Conservation (phyloP, 352 stramenopile genomes). For the Phytophthora hybrid region DNA sequence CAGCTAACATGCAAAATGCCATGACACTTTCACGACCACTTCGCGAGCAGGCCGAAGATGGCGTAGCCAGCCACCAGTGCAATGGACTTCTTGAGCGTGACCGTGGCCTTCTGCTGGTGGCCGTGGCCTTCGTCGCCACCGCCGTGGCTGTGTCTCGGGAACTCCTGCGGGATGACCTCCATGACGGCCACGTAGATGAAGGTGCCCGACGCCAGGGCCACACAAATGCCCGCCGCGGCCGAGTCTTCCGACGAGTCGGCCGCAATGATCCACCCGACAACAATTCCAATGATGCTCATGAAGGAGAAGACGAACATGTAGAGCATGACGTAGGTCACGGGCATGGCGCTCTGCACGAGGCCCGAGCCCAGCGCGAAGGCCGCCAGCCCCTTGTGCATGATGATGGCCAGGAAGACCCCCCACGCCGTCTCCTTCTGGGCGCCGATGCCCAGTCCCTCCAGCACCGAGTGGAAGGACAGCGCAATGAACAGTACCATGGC, state of each 20-base stretch:
- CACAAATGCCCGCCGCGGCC: conserved; percentile 57
- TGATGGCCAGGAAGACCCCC: conserved; percentile 80
- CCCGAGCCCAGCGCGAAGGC: conserved; percentile 77
- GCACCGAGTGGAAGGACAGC: conserved; percentile 84
- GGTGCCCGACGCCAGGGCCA: conserved; percentile 78
- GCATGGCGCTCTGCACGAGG: conserved; percentile 70
- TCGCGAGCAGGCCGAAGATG: conserved; percentile 80
- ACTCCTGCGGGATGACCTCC: conserved; percentile 88
- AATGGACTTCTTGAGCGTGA: conserved; percentile 52
- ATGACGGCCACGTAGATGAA: conserved; percentile 91
- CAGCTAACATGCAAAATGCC: background rate
- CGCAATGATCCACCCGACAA: conserved; percentile 65
- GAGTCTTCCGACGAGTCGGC: conserved; percentile 69
- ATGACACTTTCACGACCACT: conserved; percentile 69
- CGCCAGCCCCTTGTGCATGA: conserved; percentile 83
- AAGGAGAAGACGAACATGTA: conserved; percentile 75
- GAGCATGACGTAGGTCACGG: conserved; percentile 54
- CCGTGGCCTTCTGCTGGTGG: conserved; percentile 28
- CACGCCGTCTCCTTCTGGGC: conserved; percentile 74
- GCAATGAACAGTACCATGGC: conserved; percentile 80
- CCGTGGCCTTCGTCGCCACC: conserved; percentile 6
- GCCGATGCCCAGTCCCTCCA: conserved; percentile 80
- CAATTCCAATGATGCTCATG: conserved; percentile 69
- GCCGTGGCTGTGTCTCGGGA: conserved; percentile 56
- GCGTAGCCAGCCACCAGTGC: conserved; percentile 73